Evolutionary conservation across 1,284 basidiomycete species (phyloP).

Genomic region (Apiotrichum mycotoxinovorans): DNA sequence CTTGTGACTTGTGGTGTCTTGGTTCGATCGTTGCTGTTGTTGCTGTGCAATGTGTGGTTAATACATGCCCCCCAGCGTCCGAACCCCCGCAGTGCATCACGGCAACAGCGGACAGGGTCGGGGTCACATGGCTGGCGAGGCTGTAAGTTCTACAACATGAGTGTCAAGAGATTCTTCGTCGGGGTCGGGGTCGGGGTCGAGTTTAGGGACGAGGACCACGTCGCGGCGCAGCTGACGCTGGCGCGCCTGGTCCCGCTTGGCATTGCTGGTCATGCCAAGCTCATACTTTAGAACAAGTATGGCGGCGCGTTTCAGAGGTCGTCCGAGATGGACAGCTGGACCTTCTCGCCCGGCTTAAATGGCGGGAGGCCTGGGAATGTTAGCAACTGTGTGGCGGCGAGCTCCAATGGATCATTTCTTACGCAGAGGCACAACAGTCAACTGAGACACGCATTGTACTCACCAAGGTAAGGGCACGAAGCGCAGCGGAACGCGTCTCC

Average conservation of each 20-base stretch:
- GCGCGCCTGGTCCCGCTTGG: too few species aligned
- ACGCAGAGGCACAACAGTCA: background rate
- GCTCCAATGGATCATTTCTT: too few species aligned
- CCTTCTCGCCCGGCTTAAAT: constrained; percentile 97
- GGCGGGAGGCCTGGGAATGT: constrained; percentile 71
- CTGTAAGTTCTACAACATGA: background rate
- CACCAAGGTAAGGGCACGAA: constrained; percentile 92
- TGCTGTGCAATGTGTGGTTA: background rate
- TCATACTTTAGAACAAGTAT: too few species aligned
- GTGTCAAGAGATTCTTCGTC: background rate
- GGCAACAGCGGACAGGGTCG: too few species aligned
- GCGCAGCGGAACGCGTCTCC: constrained; percentile 97
- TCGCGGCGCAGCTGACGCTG: too few species aligned
- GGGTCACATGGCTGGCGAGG: background rate
- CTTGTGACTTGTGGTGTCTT: too few species aligned
- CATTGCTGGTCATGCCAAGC: too few species aligned
- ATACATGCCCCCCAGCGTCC: background rate
- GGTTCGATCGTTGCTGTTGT: background rate
- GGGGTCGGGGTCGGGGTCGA: background rate
- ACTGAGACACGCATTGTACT: constrained; percentile 47
- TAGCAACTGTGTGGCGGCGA: background rate
- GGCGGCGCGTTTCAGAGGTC: constrained; percentile 59
- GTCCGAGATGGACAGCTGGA: constrained; percentile 74
- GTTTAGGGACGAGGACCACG: background rate
- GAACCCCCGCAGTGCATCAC: background rate